Evolutionary conservation across 31 red algal genomes (phyloP), one percentile per base, ranked within the genome.

Genomic region (Endocladia muricata): DNA sequence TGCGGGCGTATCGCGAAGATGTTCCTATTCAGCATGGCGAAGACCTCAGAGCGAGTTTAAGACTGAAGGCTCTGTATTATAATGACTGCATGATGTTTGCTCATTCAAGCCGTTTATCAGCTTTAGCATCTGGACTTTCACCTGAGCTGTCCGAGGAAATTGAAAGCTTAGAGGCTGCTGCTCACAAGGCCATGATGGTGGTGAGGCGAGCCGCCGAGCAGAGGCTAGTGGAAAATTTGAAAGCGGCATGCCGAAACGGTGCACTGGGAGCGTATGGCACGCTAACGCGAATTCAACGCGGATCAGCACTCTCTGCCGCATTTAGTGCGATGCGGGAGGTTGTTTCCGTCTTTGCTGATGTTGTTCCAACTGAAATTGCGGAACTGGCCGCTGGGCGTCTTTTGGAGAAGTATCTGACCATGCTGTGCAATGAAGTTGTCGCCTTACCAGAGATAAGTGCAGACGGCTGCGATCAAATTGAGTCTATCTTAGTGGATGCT

Each of bases 221-320:
- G 63, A 37, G 81, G 43, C 70, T 93, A 22, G 38, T 76, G 6
- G 90, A 85, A 41, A 86, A 86, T 54, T 47, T 93, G 3, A 82
- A 76, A 39, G 80, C 90, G 1, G 90, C 90, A 58, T 85, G 90
- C 61, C 69, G 90, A 43, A 81, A 81, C 38, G 69, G 76, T 29
- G 74, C 81, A 3, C 77, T 93, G 0, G 90, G 90, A 13, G 90
- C 90, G 19, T 93, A 93, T 41, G 90, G 90, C 6, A 82, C 90
- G 21, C 69, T 93, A 15, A 80, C 81, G 21, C 67, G 82, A 33
- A 85, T 93, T 70, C 76, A 85, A 38, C 75, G 90, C 39, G 67
- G 76, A 22, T 85, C 90, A 31, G 90, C 81, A 19, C 70, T 93
- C 17, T 82, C 77, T 55, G 82, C 81, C 5, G 90, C 90, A 35